Percentiles rank a stretch among this genome's conserved stretches.
Conservation (phyloP, 1,284 basidiomycete species). For the Porodaedalea pini region DNA sequence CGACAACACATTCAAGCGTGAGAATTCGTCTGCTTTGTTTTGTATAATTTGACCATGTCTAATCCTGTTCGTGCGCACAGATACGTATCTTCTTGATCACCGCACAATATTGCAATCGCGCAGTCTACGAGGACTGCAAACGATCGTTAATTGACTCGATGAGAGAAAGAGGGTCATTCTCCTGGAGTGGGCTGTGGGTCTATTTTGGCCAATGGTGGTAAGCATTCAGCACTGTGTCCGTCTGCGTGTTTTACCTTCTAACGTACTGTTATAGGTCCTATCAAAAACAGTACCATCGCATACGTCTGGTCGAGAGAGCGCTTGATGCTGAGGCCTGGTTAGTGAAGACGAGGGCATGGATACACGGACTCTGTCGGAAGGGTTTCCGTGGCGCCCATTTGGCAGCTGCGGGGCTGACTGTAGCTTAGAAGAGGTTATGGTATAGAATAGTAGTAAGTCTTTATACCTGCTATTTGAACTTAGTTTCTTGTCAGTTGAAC, state of each 20-base stretch:
- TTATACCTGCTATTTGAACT: too few relatives aligned
- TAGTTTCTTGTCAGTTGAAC: too few relatives aligned
- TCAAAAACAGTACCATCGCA: conserved; percentile 46
- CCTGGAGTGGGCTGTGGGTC: conserved; percentile 44
- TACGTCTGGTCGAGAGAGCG: conserved; percentile 52
- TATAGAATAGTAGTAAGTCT: too few relatives aligned
- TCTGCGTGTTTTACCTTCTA: too few relatives aligned
- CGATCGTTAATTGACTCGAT: conserved; percentile 47
- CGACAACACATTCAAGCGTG: conserved; percentile 73
- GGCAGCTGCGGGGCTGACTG: conserved; percentile 62
- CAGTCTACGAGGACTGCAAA: conserved; percentile 83
- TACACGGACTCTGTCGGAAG: conserved; percentile 51
- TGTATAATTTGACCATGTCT: not conserved
- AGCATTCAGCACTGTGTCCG: too few relatives aligned
- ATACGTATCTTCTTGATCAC: conserved; percentile 88
- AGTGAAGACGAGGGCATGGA: conserved; percentile 64
- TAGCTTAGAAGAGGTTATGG: conserved; percentile 25
- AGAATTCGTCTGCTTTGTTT: conserved; percentile 19
- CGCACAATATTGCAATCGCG: conserved; percentile 83
- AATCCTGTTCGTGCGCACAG: conserved; percentile 31
- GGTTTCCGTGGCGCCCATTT: conserved; percentile 63
- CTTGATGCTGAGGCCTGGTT: conserved; percentile 68
- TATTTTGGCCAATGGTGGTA: conserved; percentile 70
- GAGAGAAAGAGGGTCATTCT: conserved; percentile 49
- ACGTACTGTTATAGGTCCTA: conserved; percentile 46